phyloP scores from a whole-genome alignment of 352 stramenopile genomes.

The Pythium sukuiense region DNA sequence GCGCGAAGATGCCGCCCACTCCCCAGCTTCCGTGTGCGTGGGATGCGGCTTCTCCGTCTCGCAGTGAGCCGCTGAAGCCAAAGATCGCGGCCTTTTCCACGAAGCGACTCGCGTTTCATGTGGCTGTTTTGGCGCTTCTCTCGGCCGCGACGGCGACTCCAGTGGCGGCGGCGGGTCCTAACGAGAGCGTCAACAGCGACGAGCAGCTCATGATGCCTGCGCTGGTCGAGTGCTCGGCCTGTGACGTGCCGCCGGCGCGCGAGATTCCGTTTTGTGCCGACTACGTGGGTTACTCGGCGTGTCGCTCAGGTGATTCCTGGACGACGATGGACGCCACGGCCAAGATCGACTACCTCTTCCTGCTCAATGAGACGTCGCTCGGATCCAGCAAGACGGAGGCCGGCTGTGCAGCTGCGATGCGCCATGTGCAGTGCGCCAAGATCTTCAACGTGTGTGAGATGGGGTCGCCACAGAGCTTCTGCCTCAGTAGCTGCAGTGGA shows the following conservation, averaged over 20 bases:
- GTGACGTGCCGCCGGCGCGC: slow-evolving; percentile 46
- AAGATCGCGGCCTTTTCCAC: neutral
- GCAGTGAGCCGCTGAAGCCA: neutral
- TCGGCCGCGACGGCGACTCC: neutral
- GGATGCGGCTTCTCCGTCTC: neutral
- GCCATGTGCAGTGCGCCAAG: slow-evolving; percentile 50
- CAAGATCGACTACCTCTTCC: slow-evolving; percentile 31
- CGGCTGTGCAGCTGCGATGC: slow-evolving; percentile 37
- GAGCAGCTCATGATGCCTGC: slow-evolving; percentile 18
- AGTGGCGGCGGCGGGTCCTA: neutral
- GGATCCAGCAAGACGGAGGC: slow-evolving; percentile 5
- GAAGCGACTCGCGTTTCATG: neutral
- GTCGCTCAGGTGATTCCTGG: slow-evolving; percentile 48
- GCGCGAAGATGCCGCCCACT: neutral
- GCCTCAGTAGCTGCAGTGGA: slow-evolving; percentile 43
- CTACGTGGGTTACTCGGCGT: slow-evolving; percentile 59
- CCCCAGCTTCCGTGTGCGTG: neutral
- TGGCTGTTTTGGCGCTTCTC: neutral
- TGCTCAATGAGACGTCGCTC: slow-evolving; percentile 30
- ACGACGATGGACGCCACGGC: slow-evolving; percentile 49
- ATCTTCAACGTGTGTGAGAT: slow-evolving; percentile 75
- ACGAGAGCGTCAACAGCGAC: neutral
- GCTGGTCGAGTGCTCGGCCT: slow-evolving; percentile 44
- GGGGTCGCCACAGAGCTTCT: slow-evolving; percentile 58
- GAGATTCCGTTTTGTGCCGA: slow-evolving; percentile 55